These are phyloP conservation scores for Scheffersomyces illinoinensis DNA, from an alignment of 1,139 yeast species.

Conservation along the genomic window DNA sequence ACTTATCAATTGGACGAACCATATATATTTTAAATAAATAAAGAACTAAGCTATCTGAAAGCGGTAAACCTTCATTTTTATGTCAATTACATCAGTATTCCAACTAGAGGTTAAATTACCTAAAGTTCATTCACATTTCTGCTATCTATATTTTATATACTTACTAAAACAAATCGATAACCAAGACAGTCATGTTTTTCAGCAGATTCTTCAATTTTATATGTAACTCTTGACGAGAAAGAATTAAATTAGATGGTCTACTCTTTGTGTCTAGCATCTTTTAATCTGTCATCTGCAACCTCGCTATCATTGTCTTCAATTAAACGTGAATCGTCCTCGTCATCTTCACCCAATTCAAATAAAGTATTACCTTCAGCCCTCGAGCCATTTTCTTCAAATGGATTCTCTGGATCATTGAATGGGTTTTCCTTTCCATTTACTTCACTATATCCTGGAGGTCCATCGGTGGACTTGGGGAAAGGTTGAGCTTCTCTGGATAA, in stretches of 20 bases:
- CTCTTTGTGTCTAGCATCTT: conserved; percentile 10
- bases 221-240: not conserved
- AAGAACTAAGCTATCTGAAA: too few species aligned
- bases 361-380: conserved; percentile 21
- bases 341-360: conserved; percentile 41
- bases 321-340: conserved; percentile 17
- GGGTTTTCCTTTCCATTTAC: conserved; percentile 9
- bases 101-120: not conserved
- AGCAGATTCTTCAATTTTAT: not conserved
- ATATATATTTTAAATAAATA: too few species aligned
- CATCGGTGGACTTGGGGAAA: conserved; percentile 9
- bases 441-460: conserved; percentile 30
- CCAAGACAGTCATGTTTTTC: not conserved
- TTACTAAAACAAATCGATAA: not conserved
- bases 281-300: conserved; percentile 31
- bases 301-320: conserved; percentile 29
- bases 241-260: not conserved
- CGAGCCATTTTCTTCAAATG: conserved; percentile 5
- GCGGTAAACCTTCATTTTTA: too few species aligned
- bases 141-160: not conserved
- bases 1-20: not conserved
- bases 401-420: conserved; percentile 6
- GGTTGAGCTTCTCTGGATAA: conserved; percentile 22
- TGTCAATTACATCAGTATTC: not conserved
- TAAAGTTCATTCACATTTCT: not conserved